Evolutionary conservation across 2,329 filamentous ascomycete species (phyloP), one percentile per base, ranked within the genome.

Genomic region (Amesomyces nigricolor): DNA sequence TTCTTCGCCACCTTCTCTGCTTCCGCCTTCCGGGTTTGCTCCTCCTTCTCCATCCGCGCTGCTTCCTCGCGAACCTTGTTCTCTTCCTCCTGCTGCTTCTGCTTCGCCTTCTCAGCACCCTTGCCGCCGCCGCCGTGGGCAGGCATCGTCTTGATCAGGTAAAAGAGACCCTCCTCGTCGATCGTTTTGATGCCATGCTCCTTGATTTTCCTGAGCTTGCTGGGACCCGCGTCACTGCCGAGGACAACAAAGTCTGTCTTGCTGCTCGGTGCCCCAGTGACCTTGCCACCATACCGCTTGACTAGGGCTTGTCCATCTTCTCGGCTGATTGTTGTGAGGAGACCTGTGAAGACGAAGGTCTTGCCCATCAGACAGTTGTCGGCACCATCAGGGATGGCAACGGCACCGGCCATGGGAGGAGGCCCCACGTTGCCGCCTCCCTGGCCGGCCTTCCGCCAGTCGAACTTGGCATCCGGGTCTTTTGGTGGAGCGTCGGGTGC

Each of bases 221-320:
- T 95, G 1, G 94, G 94, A 0, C 94, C 94, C 22, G 95, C 94
- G 69, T 97, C 94, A 26, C 80, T 81, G 43, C 94, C 94, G 2
- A 99, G 79, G 14, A 99, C 89, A 45, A 99, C 91, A 67, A 90
- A 99, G 66, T 81, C 94, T 0, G 95, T 99, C 72, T 96, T 97
- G 66, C 86, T 88, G 68, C 92, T 97, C 17, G 95, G 94, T 5
- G 83, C 86, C 9, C 77, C 78, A 9, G 87, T 95, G 22, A 96
- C 85, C 72, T 96, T 97, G 51, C 94, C 94, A 42, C 94, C 95
- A 69, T 96, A 95, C 59, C 86, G 84, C 70, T 99, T 99, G 54
- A 97, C 89, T 16, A 99, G 76, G 43, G 81, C 85, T 62, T 91
- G 86, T 1, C 83, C 92, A 64, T 96, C 91, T 5, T 95, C 91